These are phyloP conservation scores for Carpinus viminea DNA, from an alignment of 306 rosid species.

Conservation along the genomic window DNA sequence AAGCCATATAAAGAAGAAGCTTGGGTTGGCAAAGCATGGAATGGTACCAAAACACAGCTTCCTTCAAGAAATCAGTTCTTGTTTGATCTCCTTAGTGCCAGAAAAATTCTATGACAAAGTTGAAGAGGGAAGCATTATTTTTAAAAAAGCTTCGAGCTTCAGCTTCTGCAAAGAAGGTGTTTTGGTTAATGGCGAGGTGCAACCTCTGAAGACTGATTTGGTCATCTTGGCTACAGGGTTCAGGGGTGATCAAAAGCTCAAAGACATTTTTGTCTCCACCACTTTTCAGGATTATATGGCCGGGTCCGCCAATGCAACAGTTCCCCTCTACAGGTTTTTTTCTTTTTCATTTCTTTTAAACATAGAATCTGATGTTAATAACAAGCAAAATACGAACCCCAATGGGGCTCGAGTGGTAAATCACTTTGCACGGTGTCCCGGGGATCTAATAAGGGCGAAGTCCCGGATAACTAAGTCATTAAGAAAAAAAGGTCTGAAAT, in stretches of 20 bases:
- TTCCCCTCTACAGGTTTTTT: constrained; percentile 62
- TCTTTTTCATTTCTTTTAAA: background rate
- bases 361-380: background rate
- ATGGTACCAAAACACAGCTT: constrained; percentile 69
- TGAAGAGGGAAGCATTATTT: constrained; percentile 59
- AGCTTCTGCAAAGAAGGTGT: constrained; percentile 55
- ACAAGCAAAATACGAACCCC: background rate
- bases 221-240: constrained; percentile 66
- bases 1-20: constrained; percentile 46
- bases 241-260: constrained; percentile 64
- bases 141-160: constrained; percentile 49
- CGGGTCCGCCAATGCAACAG: constrained; percentile 32
- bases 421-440: no score
- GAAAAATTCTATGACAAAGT: constrained; percentile 59
- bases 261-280: constrained; percentile 50
- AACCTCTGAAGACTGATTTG: constrained; percentile 43
- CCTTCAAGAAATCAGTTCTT: constrained; percentile 43
- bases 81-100: constrained; percentile 43
- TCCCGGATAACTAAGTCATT: no score
- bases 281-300: constrained; percentile 44
- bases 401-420: no score
- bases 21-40: constrained; percentile 49
- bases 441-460: no score
- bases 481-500: background rate
- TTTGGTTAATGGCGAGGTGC: constrained; percentile 44